phyloP scores from a whole-genome alignment of 2,329 filamentous ascomycete species.

The Penicillium hordei region DNA sequence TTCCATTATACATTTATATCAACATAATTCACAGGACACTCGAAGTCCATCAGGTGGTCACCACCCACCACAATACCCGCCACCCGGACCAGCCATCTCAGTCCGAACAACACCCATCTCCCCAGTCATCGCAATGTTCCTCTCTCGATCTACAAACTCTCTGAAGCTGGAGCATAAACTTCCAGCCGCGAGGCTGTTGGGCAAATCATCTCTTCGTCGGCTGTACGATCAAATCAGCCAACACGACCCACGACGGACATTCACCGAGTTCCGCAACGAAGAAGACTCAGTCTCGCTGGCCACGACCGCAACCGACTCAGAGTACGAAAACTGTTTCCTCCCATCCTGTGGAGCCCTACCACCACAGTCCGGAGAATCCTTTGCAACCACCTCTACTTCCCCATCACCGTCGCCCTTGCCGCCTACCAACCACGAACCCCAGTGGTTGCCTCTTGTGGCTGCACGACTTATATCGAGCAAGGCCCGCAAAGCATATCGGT shows the following conservation, averaged over 20 bases:
- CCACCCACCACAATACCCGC: too few species aligned
- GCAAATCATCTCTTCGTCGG: slow-evolving; percentile 2
- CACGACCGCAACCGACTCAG: neutral
- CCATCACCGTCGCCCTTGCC: neutral
- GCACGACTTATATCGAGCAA: neutral
- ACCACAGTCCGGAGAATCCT: neutral
- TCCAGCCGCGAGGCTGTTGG: slow-evolving; percentile 3
- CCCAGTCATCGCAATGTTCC: neutral
- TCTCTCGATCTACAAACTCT: neutral
- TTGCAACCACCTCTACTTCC: neutral
- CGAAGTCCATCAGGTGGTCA: neutral
- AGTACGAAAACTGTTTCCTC: neutral
- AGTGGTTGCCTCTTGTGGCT: slow-evolving; percentile 1
- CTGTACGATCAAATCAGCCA: slow-evolving; percentile 4
- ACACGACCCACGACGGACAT: neutral
- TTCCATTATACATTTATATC: neutral
- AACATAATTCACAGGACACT: neutral
- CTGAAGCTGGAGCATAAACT: slow-evolving; percentile 11
- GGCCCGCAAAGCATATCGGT: neutral
- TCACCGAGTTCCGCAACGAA: neutral
- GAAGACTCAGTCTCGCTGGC: neutral
- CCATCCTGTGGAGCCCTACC: neutral
- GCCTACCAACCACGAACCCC: neutral
- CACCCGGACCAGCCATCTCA: neutral
- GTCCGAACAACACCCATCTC: neutral